Percentiles rank a stretch among this genome's conserved stretches.
Conservation (phyloP, 225 moss, liverwort and hornwort species). For the Antitrichia curtipendula region DNA sequence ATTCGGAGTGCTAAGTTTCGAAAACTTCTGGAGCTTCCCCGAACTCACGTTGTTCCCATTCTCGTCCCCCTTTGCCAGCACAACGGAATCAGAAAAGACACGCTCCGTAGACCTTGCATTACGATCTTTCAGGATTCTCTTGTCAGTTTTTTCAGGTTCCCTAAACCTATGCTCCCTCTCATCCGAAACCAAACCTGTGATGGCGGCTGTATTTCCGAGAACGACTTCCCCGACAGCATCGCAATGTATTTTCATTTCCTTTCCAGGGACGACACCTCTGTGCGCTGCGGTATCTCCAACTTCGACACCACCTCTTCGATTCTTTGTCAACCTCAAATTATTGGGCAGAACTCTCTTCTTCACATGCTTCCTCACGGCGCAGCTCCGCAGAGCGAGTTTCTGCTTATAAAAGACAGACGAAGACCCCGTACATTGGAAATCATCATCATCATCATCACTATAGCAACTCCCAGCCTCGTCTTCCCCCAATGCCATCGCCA, state of each 20-base stretch:
- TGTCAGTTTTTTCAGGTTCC: background rate
- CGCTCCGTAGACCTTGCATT: background rate
- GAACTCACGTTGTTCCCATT: background rate
- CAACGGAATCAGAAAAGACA: background rate
- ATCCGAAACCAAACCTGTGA: background rate
- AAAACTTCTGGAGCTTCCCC: background rate
- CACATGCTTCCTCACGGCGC: background rate
- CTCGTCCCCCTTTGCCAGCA: background rate
- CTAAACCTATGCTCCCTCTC: background rate
- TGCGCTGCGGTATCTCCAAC: background rate
- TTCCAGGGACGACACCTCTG: background rate
- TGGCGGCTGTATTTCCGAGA: background rate
- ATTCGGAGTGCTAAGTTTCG: background rate
- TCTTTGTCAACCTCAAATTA: slow-evolving; percentile 12
- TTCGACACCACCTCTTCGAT: background rate
- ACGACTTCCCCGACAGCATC: background rate
- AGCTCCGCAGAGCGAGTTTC: slow-evolving; percentile 29
- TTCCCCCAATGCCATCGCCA: slow-evolving; percentile 36
- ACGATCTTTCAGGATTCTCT: slow-evolving; percentile 11
- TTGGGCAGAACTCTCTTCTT: slow-evolving; percentile 2
- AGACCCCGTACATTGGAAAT: slow-evolving; percentile 18
- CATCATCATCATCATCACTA: slow-evolving; percentile 41
- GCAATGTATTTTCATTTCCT: background rate
- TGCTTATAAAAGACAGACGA: slow-evolving; percentile 9
- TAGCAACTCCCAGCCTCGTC: background rate